Percentiles rank a stretch among this genome's conserved stretches.
Evolutionary conservation across 148 eudicot genomes (phyloP).

Genomic region (Drosera capensis): DNA sequence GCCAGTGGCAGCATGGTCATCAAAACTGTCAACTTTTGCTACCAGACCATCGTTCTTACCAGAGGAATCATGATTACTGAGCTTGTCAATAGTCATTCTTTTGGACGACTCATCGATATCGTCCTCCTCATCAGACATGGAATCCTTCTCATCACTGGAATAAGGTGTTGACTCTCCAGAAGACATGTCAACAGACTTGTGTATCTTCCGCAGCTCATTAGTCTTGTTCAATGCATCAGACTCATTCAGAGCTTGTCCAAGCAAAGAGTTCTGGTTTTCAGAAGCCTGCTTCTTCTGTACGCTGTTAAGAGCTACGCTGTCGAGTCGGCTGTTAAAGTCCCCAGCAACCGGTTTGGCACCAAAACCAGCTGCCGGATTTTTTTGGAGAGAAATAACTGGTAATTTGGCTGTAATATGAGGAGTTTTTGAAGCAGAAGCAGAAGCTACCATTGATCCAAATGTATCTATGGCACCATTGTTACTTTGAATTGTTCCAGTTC

Average conservation of each 20-base stretch:
- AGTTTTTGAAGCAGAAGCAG: too few relatives aligned
- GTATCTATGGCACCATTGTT: conserved; percentile 12
- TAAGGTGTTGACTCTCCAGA: conserved; percentile 15
- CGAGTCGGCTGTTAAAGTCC: too few relatives aligned
- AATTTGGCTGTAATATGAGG: too few relatives aligned
- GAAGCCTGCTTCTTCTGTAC: conserved; percentile 12
- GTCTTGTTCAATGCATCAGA: conserved; percentile 4
- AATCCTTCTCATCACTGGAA: conserved; percentile 21
- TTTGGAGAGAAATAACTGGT: too few relatives aligned
- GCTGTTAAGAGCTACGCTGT: conserved; percentile 8
- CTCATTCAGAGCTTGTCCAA: conserved; percentile 16
- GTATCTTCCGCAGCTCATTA: conserved; percentile 12
- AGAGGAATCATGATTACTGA: too few relatives aligned
- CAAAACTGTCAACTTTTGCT: conserved; percentile 13
- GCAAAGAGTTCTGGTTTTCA: conserved; percentile 4
- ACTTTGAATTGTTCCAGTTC: conserved; percentile 15
- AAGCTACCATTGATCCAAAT: too few relatives aligned
- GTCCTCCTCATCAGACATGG: conserved; percentile 12
- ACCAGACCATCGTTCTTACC: too few relatives aligned
- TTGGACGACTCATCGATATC: conserved; percentile 10
- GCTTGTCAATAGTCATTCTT: too few relatives aligned
- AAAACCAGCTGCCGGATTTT: too few relatives aligned
- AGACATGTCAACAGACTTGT: conserved; percentile 14
- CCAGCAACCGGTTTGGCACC: too few relatives aligned
- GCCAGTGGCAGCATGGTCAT: conserved; percentile 13